Conservation (phyloP, 2,329 filamentous ascomycete genomes). For the Alternaria ventricosa region DNA sequence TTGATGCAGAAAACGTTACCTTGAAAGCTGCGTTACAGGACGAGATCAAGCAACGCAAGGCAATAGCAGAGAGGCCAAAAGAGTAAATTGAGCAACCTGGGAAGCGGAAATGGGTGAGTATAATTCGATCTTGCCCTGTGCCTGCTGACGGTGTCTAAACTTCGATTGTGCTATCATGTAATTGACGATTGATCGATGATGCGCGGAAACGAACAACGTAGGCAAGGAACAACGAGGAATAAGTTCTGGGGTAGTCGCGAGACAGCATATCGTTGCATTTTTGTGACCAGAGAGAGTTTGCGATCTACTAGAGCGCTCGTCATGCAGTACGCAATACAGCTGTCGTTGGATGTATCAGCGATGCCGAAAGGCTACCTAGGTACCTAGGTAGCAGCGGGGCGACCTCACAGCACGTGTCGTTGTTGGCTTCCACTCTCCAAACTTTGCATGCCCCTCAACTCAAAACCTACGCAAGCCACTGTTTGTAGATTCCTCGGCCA, state of each 20-base stretch:
- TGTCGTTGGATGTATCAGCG: not conserved
- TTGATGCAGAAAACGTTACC: no score
- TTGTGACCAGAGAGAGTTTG: not conserved
- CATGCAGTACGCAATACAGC: not conserved
- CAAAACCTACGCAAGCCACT: not conserved
- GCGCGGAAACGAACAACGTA: no score
- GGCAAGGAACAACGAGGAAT: not conserved
- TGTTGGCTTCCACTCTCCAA: not conserved
- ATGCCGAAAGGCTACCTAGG: not conserved
- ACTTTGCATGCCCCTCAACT: not conserved
- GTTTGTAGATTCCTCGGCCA: not conserved
- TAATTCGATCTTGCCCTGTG: no score
- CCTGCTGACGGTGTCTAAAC: no score
- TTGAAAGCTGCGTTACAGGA: no score
- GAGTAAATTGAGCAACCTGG: no score
- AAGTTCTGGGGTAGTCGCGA: not conserved
- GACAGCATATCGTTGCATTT: not conserved
- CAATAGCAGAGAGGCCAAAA: no score
- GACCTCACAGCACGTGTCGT: not conserved
- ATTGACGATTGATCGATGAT: not conserved
- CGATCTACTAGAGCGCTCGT: not conserved
- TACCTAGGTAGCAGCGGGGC: not conserved
- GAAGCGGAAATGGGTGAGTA: no score
- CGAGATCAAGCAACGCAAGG: no score
- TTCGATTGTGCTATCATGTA: not conserved